These are phyloP conservation scores for Scleroderma citrinum DNA, from an alignment of 768 basidiomycete species.

Conservation along the genomic window DNA sequence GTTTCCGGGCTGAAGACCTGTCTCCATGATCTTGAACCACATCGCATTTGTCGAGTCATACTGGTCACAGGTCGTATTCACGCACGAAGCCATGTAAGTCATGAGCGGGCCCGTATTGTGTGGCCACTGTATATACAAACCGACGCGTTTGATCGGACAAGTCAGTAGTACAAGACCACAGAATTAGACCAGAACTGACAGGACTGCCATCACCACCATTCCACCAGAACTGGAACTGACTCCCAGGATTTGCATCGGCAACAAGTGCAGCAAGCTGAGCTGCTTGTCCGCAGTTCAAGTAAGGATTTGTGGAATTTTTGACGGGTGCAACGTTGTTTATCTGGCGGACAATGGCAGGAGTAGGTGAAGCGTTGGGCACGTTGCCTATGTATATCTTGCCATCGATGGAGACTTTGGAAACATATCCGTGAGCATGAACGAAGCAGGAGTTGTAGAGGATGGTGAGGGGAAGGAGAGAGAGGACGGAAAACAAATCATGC, in stretches of 20 bases:
- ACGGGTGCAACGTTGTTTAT: slow-evolving; percentile 40
- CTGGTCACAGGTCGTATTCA: slow-evolving; percentile 47
- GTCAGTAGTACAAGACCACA: neutral
- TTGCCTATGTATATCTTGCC: slow-evolving; percentile 41
- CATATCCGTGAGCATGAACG: slow-evolving; percentile 40
- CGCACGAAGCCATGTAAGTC: slow-evolving; percentile 70
- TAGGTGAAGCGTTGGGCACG: slow-evolving; percentile 33
- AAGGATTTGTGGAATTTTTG: slow-evolving; percentile 52
- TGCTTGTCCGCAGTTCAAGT: slow-evolving; percentile 54
- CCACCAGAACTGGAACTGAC: slow-evolving; percentile 52
- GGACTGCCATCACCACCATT: slow-evolving; percentile 36
- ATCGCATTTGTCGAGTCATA: slow-evolving; percentile 52
- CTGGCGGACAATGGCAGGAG: slow-evolving; percentile 39
- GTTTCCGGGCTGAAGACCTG: slow-evolving; percentile 35
- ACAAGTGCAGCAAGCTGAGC: slow-evolving; percentile 45
- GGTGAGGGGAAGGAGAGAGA: slow-evolving; percentile 9
- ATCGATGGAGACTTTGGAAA: slow-evolving; percentile 38
- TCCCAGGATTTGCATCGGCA: slow-evolving; percentile 56
- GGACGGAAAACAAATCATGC: neutral
- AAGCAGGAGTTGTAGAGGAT: slow-evolving; percentile 1
- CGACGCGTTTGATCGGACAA: neutral
- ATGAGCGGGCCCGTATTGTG: slow-evolving; percentile 65
- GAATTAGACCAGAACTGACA: slow-evolving; percentile 16
- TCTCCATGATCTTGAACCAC: slow-evolving; percentile 72
- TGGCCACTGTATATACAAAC: slow-evolving; percentile 32